Conservation (phyloP, 164 flowering plant species). For the Vitis rupestris region DNA sequence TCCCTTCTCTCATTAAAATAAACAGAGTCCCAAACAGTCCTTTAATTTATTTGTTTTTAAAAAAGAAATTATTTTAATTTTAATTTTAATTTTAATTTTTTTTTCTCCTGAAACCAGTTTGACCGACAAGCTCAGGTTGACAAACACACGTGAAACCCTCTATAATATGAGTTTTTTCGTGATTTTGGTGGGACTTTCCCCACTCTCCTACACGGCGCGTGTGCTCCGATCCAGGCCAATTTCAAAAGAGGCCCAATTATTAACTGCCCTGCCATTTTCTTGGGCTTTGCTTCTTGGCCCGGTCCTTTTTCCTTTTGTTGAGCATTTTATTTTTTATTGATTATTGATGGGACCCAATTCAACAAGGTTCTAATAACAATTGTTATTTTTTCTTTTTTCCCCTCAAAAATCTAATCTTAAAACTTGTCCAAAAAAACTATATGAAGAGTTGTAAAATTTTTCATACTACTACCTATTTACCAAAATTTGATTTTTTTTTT, state of each 20-base stretch:
- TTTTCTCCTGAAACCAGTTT: neutral
- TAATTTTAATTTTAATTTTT: neutral
- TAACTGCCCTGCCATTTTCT: neutral
- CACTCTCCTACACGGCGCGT: neutral
- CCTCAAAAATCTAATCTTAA: too few species aligned
- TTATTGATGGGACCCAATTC: too few species aligned
- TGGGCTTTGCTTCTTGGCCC: neutral
- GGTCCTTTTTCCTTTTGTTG: too few species aligned
- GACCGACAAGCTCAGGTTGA: too few species aligned
- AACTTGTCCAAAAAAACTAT: too few species aligned
- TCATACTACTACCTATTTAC: too few species aligned
- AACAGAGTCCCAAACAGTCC: conserved; percentile 4
- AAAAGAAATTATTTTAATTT: neutral
- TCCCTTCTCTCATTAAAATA: conserved; percentile 4
- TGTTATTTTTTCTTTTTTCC: too few species aligned
- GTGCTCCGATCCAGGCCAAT: neutral
- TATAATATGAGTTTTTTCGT: neutral
- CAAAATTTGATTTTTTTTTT: too few species aligned
- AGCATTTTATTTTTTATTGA: neutral
- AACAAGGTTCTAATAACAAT: too few species aligned
- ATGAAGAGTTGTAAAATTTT: too few species aligned
- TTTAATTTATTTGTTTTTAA: neutral
- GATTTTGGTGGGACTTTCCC: neutral
- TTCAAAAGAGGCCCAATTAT: neutral
- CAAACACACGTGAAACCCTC: too few species aligned